Conservation (phyloP, 2,329 filamentous ascomycete species). For the Clonostachys rhizophaga region DNA sequence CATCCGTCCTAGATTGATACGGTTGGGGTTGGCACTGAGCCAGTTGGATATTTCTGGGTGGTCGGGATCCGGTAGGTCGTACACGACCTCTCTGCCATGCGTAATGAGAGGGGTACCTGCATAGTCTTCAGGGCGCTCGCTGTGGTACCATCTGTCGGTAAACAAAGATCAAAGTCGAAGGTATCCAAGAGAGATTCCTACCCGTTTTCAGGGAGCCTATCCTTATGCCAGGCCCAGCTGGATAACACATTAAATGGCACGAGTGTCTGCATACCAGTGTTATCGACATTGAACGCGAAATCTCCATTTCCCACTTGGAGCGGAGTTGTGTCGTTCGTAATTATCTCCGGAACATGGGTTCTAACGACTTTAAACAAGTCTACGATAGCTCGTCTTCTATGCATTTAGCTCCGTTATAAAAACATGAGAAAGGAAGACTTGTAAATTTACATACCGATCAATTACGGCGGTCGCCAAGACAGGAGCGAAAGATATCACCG, state of each 20-base stretch:
- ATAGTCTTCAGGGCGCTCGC: constrained; percentile 14
- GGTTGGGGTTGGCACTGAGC: constrained; percentile 44
- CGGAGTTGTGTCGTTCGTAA: too few relatives aligned
- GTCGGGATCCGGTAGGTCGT: constrained; percentile 26
- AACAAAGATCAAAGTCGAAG: neutral
- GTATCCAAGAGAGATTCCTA: neutral
- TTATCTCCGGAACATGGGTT: too few relatives aligned
- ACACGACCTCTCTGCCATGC: constrained; percentile 28
- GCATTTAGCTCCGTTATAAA: too few relatives aligned
- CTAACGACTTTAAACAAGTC: too few relatives aligned
- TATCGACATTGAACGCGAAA: too few relatives aligned
- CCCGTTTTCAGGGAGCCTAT: constrained; percentile 32
- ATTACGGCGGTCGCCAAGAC: too few relatives aligned
- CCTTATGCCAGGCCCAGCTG: constrained; percentile 45
- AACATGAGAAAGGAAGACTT: too few relatives aligned
- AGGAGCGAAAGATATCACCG: too few relatives aligned
- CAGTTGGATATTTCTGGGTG: constrained; percentile 38
- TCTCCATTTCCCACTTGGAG: too few relatives aligned
- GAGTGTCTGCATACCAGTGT: constrained; percentile 21
- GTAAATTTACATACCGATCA: too few relatives aligned
- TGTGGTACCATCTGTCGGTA: neutral
- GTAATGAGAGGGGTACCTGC: constrained; percentile 22
- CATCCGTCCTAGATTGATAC: constrained; percentile 35
- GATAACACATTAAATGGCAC: constrained; percentile 40
- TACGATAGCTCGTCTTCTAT: too few relatives aligned